Percentiles rank a stretch among this genome's conserved stretches.
Evolutionary conservation across 2,329 filamentous ascomycete genomes (phyloP).

Genomic region (Sporothrix brasiliensis): DNA sequence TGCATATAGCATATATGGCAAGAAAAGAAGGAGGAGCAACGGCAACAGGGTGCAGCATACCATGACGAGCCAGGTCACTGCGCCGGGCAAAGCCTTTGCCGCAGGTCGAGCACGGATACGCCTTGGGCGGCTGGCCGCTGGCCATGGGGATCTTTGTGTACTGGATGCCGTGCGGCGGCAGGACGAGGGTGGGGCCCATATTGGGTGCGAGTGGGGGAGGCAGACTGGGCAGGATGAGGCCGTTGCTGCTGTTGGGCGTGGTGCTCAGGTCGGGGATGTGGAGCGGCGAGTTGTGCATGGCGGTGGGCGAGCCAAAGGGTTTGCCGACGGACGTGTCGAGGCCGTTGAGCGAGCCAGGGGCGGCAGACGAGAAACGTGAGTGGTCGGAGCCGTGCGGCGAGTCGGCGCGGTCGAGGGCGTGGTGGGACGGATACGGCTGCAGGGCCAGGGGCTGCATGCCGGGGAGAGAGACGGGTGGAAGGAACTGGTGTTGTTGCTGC

Average conservation of each 20-base stretch:
- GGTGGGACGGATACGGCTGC: conserved; percentile 36
- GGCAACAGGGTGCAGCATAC: conserved; percentile 56
- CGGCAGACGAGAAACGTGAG: conserved; percentile 58
- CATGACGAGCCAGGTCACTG: conserved; percentile 92
- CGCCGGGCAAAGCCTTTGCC: conserved; percentile 88
- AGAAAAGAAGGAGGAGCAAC: neutral
- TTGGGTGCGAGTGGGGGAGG: conserved; percentile 41
- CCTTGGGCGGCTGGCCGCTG: conserved; percentile 52
- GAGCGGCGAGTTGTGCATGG: conserved; percentile 53
- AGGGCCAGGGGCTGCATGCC: conserved; percentile 32
- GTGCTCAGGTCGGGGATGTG: conserved; percentile 50
- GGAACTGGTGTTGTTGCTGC: conserved; percentile 31
- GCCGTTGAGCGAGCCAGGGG: conserved; percentile 45
- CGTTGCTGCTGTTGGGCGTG: conserved; percentile 41
- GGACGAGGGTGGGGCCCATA: conserved; percentile 21
- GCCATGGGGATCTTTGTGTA: conserved; percentile 35
- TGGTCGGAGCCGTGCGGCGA: conserved; percentile 64
- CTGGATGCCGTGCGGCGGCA: conserved; percentile 39
- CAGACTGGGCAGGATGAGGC: conserved; percentile 51
- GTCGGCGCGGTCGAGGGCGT: conserved; percentile 56
- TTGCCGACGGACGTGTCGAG: conserved; percentile 45
- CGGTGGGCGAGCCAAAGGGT: conserved; percentile 56
- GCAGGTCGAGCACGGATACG: conserved; percentile 88
- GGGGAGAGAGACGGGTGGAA: conserved; percentile 35
- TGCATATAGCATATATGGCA: neutral